A percentile compares a stretch with the other conserved stretches of the same genome.
phyloP scores from a whole-genome alignment of 768 basidiomycete genomes.

The Mycena haematopus region DNA sequence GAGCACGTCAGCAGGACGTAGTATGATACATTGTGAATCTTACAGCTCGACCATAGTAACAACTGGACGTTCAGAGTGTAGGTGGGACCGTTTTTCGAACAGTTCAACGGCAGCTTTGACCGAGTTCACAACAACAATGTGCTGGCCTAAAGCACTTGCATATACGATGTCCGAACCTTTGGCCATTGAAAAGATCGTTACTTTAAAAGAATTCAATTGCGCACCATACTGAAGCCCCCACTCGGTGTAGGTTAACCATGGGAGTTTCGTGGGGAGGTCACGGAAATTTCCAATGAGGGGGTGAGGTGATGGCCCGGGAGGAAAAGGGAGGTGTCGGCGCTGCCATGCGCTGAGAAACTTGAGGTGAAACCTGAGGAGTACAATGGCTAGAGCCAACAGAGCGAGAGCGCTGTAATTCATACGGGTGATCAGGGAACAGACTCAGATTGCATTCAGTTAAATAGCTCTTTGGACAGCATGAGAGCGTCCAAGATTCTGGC shows the following conservation, averaged over 20 bases:
- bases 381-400: background rate
- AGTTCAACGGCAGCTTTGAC: constrained; percentile 33
- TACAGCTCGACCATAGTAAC: constrained; percentile 29
- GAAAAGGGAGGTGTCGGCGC: constrained; percentile 18
- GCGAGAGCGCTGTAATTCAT: background rate
- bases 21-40: background rate
- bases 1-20: constrained; percentile 2
- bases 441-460: too few species aligned
- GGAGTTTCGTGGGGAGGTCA: constrained; percentile 27
- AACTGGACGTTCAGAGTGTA: constrained; percentile 33
- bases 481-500: too few species aligned
- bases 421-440: background rate
- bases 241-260: constrained; percentile 32
- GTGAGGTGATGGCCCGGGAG: constrained; percentile 34
- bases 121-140: constrained; percentile 38
- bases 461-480: too few species aligned
- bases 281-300: constrained; percentile 32
- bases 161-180: constrained; percentile 33
- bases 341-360: background rate
- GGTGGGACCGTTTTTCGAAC: constrained; percentile 32
- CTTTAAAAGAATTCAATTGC: background rate
- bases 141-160: constrained; percentile 31
- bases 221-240: constrained; percentile 33
- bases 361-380: background rate
- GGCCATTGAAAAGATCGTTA: background rate